These are phyloP conservation scores for Filosporella fistucella DNA, from an alignment of 495 filamentous ascomycete genomes.

Conservation along the genomic window DNA sequence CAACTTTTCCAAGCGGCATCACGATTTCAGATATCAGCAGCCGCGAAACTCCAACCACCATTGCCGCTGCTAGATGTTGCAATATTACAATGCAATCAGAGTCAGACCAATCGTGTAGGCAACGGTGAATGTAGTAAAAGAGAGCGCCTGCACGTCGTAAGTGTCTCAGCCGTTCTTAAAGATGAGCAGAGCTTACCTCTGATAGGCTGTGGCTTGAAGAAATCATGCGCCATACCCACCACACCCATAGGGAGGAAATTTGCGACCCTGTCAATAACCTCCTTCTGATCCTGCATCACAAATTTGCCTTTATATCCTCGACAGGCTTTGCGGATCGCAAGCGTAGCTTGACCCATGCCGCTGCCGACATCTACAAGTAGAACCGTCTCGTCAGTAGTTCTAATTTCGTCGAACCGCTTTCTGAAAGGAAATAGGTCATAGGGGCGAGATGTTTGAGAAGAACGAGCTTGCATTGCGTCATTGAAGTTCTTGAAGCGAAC, in stretches of 20 bases:
- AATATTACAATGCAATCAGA: constrained; percentile 20
- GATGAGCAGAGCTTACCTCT: constrained; percentile 27
- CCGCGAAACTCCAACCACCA: constrained; percentile 20
- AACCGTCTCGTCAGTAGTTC: constrained; percentile 16
- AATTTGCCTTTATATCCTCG: constrained; percentile 24
- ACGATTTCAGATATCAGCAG: constrained; percentile 14
- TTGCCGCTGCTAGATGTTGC: constrained; percentile 27
- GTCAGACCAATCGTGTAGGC: constrained; percentile 30
- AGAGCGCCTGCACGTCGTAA: constrained; percentile 31
- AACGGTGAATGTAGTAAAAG: constrained; percentile 32
- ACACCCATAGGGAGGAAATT: constrained; percentile 29
- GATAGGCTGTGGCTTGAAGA: constrained; percentile 46
- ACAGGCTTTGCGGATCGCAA: neutral
- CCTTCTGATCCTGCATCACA: constrained; percentile 49
- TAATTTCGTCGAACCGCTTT: constrained; percentile 12
- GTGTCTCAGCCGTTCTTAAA: too few species aligned
- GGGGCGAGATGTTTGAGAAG: constrained; percentile 3
- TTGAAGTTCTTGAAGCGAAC: constrained; percentile 19
- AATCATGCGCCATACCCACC: constrained; percentile 38
- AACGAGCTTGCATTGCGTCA: constrained; percentile 19
- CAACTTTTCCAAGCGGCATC: constrained; percentile 10
- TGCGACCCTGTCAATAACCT: constrained; percentile 27
- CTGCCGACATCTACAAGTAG: constrained; percentile 25
- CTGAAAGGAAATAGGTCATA: constrained; percentile 17
- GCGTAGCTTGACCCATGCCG: constrained; percentile 20